phyloP scores from a whole-genome alignment of 495 filamentous ascomycete genomes.

The Penicillium robsamsonii region DNA sequence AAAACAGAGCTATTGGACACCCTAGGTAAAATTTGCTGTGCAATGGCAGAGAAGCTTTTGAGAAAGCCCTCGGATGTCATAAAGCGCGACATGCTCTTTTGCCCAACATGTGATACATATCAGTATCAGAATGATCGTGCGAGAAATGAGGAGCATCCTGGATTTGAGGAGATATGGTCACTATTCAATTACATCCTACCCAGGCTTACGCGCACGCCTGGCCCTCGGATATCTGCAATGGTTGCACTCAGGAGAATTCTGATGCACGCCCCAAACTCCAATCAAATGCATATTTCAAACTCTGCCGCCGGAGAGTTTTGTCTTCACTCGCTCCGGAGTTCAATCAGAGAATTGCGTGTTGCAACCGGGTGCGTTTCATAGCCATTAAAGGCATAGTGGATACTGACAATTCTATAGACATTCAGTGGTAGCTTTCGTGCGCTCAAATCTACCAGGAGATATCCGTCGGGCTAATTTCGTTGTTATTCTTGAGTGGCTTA shows the following conservation, averaged over 20 bases:
- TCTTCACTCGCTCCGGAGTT: constrained; percentile 74
- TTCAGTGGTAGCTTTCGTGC: constrained; percentile 64
- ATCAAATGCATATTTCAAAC: constrained; percentile 61
- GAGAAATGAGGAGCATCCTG: constrained; percentile 22
- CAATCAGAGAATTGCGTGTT: constrained; percentile 79
- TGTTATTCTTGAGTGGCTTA: constrained; percentile 65
- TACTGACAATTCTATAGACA: constrained; percentile 47
- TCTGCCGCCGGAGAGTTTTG: constrained; percentile 76
- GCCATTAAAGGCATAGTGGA: constrained; percentile 18
- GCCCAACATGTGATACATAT: constrained; percentile 40
- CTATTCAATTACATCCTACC: constrained; percentile 57
- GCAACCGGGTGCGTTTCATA: constrained; percentile 59
- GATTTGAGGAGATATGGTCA: constrained; percentile 47
- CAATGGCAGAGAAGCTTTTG: constrained; percentile 29
- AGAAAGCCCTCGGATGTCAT: constrained; percentile 17
- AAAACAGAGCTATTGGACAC: constrained; percentile 34
- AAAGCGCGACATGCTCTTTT: constrained; percentile 27
- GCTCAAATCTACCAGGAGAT: constrained; percentile 41
- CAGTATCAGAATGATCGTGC: constrained; percentile 13
- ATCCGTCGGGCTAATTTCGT: constrained; percentile 63
- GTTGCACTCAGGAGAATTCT: constrained; percentile 64
- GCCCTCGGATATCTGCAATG: constrained; percentile 70
- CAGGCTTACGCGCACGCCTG: constrained; percentile 56
- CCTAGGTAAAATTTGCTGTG: constrained; percentile 47
- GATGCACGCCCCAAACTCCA: constrained; percentile 55